phyloP scores from a whole-genome alignment of 306 rosid genomes.

The Prunus dulcis region DNA sequence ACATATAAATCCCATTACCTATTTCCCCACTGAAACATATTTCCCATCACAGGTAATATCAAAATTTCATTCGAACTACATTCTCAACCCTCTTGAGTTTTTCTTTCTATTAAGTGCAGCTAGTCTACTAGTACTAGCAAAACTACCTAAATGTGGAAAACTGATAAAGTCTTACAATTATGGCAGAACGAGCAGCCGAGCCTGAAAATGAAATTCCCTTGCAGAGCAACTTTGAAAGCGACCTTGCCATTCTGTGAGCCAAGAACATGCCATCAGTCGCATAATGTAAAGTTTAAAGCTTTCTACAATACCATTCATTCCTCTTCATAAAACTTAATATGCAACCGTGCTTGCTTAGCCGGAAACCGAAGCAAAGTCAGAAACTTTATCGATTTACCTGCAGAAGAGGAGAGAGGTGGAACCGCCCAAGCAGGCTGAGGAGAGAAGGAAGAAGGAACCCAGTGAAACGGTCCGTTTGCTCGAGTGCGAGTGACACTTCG shows the following conservation, averaged over 20 bases:
- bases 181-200: constrained; percentile 27
- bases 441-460: neutral
- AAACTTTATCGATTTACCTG: neutral
- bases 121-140: neutral
- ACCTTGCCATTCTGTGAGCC: constrained; percentile 32
- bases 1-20: neutral
- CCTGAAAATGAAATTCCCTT: constrained; percentile 31
- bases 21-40: neutral
- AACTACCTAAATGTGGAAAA: neutral
- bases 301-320: neutral
- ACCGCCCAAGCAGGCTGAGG: neutral
- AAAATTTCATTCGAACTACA: neutral
- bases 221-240: constrained; percentile 35
- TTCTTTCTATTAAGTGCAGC: neutral
- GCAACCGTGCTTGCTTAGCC: neutral
- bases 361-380: neutral
- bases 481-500: neutral
- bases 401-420: neutral
- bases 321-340: neutral
- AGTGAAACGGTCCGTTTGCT: neutral
- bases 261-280: neutral
- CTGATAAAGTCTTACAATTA: constrained; percentile 24
- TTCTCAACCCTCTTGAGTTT: neutral
- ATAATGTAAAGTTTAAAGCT: neutral
- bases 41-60: neutral